phyloP scores from a whole-genome alignment of 768 basidiomycete species.

The Flagelloscypha sp. region DNA sequence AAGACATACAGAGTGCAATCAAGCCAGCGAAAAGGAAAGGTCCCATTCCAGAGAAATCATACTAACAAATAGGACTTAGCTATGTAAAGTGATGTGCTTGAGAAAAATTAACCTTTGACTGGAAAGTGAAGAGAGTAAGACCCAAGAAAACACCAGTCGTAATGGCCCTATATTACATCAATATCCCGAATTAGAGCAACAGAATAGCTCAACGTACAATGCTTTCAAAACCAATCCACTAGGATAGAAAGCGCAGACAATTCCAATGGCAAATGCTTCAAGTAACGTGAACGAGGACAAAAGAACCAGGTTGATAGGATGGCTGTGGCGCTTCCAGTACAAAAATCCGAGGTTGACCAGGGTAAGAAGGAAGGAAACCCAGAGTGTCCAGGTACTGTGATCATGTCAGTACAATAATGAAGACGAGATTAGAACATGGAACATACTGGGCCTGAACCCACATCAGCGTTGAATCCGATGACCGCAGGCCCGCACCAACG shows the following conservation, averaged over 20 bases:
- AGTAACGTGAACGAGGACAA: conserved; percentile 82
- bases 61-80: conserved; percentile 48
- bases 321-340: conserved; percentile 89
- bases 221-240: conserved; percentile 77
- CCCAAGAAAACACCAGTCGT: conserved; percentile 91
- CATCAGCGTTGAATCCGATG: conserved; percentile 45
- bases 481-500: conserved; percentile 65
- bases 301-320: conserved; percentile 81
- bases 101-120: conserved; percentile 62
- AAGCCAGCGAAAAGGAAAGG: conserved; percentile 86
- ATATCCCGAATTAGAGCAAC: neutral
- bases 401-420: conserved; percentile 1
- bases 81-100: too few relatives aligned
- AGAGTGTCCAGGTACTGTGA: conserved; percentile 68
- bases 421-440: conserved; percentile 1
- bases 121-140: conserved; percentile 88
- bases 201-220: conserved; percentile 53
- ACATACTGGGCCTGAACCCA: conserved; percentile 72
- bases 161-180: conserved; percentile 67
- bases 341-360: conserved; percentile 72
- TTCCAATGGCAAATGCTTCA: conserved; percentile 88
- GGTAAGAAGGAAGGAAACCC: conserved; percentile 70
- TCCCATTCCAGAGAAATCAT: conserved; percentile 89
- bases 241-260: conserved; percentile 70
- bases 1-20: conserved; percentile 59